Evolutionary conservation across 441 rosid species (phyloP), one percentile per base, ranked within the genome.

Genomic region (Bocquillonia castaneifolia): DNA sequence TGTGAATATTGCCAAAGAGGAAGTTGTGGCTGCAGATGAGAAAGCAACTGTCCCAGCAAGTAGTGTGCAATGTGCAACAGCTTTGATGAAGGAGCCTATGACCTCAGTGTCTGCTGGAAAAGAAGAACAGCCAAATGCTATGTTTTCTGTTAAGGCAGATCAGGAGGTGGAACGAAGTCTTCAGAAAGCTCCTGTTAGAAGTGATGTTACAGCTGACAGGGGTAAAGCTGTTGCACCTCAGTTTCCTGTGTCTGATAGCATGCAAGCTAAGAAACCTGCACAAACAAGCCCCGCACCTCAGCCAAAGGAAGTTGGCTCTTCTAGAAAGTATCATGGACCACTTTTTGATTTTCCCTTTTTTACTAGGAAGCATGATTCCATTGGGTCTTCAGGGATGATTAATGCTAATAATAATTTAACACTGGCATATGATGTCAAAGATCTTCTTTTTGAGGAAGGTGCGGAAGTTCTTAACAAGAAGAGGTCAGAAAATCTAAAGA

Each of bases 331-430:
- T 83, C 97, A 96, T 60, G 99, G 99, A 40, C 99, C 98, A 9
- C 79, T 96, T 40, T 96, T 96, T 87, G 99, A 96, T 88, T 96
- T 96, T 77, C 96, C 99, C 59, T 91, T 89, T 75, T 96, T 96
- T 77, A 93, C 99, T 62, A 93, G 99, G 77, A 96, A 93, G 69
- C 92, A 89, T 70, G 98, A 96, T 72, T 85, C 99, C 5, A 76
- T 83, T 76, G 97, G 96, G 54, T 86, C 97, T 29, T 67, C 84
- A 25, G 82, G 88, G 67, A 75, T 85, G 78, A 76, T 88, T 79
- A 96, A 84, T 76, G 81, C 80, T 70, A 89, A 79, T 77, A 96
- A 85, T 82, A 93, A 88, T 81, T 88, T 96, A 67, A 86, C 85
- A 54, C 73, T 96, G 80, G 87, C 96, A 53, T 96, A 96, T 74